Percentiles rank a stretch among this genome's conserved stretches.
phyloP scores from a whole-genome alignment of 2,329 filamentous ascomycete genomes.

The Sarocladium kiliense region DNA sequence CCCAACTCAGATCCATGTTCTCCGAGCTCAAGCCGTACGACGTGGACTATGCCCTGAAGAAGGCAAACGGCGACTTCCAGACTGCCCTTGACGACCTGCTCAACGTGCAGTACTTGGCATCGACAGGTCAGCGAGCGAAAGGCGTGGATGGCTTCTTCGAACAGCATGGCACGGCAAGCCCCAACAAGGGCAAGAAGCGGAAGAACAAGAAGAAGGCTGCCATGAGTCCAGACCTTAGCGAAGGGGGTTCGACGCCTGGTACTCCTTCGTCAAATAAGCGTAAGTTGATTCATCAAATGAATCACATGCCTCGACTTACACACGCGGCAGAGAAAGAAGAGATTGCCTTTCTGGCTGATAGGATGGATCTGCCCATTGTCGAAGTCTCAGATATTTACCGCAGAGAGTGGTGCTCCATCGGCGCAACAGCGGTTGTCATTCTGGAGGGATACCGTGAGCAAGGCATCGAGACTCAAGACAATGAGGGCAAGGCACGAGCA shows the following conservation, averaged over 20 bases:
- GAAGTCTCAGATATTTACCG: conserved; percentile 37
- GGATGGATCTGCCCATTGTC: conserved; percentile 33
- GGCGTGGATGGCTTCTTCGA: conserved; percentile 78
- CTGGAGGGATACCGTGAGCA: conserved; percentile 37
- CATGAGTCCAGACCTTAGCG: conserved; percentile 12
- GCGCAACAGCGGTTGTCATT: conserved; percentile 35
- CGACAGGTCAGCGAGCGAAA: conserved; percentile 57
- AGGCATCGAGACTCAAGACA: conserved; percentile 26
- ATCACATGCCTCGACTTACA: background rate
- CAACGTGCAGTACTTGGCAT: conserved; percentile 71
- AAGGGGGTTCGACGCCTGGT: background rate
- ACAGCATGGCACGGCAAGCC: conserved; percentile 17
- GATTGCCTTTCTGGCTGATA: conserved; percentile 38
- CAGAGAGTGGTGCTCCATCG: conserved; percentile 30
- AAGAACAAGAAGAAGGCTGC: conserved; percentile 28
- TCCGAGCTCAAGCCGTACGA: conserved; percentile 61
- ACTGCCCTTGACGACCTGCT: conserved; percentile 74
- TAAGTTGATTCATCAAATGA: conserved; percentile 13
- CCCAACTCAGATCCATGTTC: conserved; percentile 65
- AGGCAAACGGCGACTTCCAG: conserved; percentile 61
- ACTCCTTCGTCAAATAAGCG: conserved; percentile 18
- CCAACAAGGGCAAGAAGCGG: conserved; percentile 29
- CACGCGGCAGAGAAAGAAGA: conserved; percentile 28
- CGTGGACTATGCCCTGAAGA: conserved; percentile 61
- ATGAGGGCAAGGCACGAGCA: conserved; percentile 23